Conservation (phyloP, 768 basidiomycete genomes). For the Fistulinella prunicolor region DNA sequence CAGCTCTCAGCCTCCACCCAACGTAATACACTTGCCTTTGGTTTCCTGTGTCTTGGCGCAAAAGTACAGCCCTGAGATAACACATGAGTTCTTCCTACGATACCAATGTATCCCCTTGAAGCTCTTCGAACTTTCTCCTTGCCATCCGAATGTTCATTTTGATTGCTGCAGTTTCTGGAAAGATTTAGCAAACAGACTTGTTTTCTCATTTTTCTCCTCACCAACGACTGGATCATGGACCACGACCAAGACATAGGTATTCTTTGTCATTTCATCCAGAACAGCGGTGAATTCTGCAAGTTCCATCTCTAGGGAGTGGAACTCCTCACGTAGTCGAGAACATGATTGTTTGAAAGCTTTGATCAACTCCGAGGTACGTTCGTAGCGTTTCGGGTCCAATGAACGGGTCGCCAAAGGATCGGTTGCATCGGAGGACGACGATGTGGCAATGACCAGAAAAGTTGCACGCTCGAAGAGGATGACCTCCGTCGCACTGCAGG, state of each 20-base stretch:
- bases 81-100: constrained; percentile 16
- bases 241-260: constrained; percentile 90
- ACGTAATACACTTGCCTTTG: background rate
- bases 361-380: constrained; percentile 88
- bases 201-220: constrained; percentile 32
- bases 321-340: constrained; percentile 79
- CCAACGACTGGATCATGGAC: constrained; percentile 88
- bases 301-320: constrained; percentile 84
- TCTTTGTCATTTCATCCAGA: constrained; percentile 87
- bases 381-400: constrained; percentile 71
- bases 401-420: constrained; percentile 38
- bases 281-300: constrained; percentile 83
- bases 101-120: constrained; percentile 68
- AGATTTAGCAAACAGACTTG: background rate
- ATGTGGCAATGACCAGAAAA: constrained; percentile 94
- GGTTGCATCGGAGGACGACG: constrained; percentile 43
- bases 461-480: constrained; percentile 97
- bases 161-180: constrained; percentile 80
- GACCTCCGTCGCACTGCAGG: constrained; percentile 89
- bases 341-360: constrained; percentile 95
- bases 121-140: constrained; percentile 83
- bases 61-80: background rate
- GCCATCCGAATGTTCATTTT: constrained; percentile 87
- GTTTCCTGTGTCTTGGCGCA: background rate
- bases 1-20: background rate